Evolutionary conservation across 768 basidiomycete species (phyloP).

Genomic region (Amanita thiersii): DNA sequence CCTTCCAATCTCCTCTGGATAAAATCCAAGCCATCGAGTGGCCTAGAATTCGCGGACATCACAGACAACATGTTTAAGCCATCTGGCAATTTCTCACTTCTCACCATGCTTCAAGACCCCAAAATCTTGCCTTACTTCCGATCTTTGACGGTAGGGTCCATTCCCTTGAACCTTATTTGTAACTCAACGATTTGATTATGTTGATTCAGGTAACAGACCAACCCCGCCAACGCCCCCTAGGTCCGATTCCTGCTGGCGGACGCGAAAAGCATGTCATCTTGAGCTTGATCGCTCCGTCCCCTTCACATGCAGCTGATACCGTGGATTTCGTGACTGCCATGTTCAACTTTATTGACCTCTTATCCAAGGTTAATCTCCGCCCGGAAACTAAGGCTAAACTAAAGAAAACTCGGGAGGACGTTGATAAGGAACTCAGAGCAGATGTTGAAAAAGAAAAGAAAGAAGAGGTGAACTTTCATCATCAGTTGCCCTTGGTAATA

Average conservation of each 20-base stretch:
- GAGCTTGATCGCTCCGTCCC: constrained; percentile 47
- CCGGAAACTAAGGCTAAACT: constrained; percentile 82
- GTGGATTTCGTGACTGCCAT: constrained; percentile 53
- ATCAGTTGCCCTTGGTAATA: background rate
- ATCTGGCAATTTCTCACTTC: constrained; percentile 35
- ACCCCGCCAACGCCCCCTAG: constrained; percentile 59
- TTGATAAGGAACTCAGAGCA: constrained; percentile 60
- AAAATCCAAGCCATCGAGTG: constrained; percentile 8
- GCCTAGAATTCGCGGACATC: constrained; percentile 82
- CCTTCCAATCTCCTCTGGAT: constrained; percentile 3
- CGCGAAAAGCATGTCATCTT: constrained; percentile 73
- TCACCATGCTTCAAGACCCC: constrained; percentile 54
- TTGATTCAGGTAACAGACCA: constrained; percentile 69
- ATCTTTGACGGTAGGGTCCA: constrained; percentile 62
- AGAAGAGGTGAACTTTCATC: constrained; percentile 45
- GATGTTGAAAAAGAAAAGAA: constrained; percentile 60
- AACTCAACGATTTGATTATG: constrained; percentile 8
- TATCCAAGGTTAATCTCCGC: constrained; percentile 52
- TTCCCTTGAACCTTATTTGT: background rate
- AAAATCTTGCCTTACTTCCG: constrained; percentile 71
- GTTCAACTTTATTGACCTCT: constrained; percentile 70
- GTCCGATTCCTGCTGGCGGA: constrained; percentile 38
- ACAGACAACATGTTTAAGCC: constrained; percentile 72
- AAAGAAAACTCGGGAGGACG: constrained; percentile 61
- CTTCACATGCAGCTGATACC: constrained; percentile 39